These are phyloP conservation scores for Usnea hakonensis DNA, from an alignment of 495 filamentous ascomycete genomes.

Conservation along the genomic window DNA sequence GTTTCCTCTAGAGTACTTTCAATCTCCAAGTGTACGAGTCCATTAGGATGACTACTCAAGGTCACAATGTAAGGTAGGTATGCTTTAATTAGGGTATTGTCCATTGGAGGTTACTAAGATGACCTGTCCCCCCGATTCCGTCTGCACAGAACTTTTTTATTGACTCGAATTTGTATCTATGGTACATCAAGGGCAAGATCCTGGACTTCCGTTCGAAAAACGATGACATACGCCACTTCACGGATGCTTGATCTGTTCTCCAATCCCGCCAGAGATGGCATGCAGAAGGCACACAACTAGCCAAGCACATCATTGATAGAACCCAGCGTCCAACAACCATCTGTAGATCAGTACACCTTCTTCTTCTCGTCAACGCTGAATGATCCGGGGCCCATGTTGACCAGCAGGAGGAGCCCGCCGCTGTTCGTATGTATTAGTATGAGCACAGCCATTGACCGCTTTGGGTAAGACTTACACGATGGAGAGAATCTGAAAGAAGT, in stretches of 20 bases:
- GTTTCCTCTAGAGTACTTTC: too few species aligned
- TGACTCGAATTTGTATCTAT: slow-evolving; percentile 4
- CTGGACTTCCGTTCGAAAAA: slow-evolving; percentile 6
- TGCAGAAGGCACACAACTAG: not conserved
- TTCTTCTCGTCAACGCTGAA: slow-evolving; percentile 99
- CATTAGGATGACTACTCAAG: too few species aligned
- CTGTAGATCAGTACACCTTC: slow-evolving; percentile 75
- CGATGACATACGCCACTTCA: not conserved
- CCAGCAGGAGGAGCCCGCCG: slow-evolving; percentile 85
- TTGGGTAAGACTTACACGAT: slow-evolving; percentile 66
- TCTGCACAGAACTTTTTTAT: slow-evolving; percentile 7
- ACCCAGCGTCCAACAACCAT: not conserved
- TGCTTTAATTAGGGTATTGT: too few species aligned
- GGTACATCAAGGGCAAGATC: slow-evolving; percentile 13
- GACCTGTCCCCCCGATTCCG: not conserved
- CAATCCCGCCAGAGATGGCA: slow-evolving; percentile 11
- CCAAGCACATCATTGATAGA: not conserved
- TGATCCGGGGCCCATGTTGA: slow-evolving; percentile 97
- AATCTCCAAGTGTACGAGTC: not conserved
- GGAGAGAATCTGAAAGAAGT: slow-evolving; percentile 99
- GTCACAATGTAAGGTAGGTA: too few species aligned
- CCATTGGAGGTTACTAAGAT: too few species aligned
- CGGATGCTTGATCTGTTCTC: not conserved
- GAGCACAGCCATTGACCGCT: not conserved
- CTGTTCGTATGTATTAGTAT: slow-evolving; percentile 30